A percentile compares a stretch with the other conserved stretches of the same genome.
phyloP scores from a whole-genome alignment of 768 basidiomycete species.

The Auricularia cornea region DNA sequence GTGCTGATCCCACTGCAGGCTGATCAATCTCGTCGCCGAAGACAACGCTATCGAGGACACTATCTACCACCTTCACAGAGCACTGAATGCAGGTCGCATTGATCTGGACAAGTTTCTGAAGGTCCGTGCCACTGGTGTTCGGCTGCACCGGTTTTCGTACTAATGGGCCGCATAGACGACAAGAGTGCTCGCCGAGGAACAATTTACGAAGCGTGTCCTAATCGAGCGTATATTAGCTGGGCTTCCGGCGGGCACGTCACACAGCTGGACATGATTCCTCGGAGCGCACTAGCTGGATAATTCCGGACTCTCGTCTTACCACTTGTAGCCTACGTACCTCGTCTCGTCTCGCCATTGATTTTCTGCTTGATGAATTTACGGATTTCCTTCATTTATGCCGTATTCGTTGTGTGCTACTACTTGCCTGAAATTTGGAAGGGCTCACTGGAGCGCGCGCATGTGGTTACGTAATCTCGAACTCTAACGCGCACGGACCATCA shows the following conservation, averaged over 20 bases:
- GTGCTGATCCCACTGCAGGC: constrained; percentile 46
- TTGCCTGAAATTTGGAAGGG: no score
- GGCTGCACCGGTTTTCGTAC: constrained; percentile 2
- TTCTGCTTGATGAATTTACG: no score
- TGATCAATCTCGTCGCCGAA: constrained; percentile 97
- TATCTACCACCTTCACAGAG: constrained; percentile 91
- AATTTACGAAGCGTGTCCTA: constrained; percentile 93
- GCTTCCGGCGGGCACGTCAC: constrained; percentile 13
- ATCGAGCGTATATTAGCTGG: constrained; percentile 70
- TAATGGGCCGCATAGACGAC: constrained; percentile 44
- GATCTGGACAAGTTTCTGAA: constrained; percentile 93
- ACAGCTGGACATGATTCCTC: background rate
- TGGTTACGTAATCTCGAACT: no score
- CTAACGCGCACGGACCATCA: background rate
- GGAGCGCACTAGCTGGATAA: background rate
- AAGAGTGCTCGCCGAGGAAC: constrained; percentile 85
- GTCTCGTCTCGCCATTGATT: no score
- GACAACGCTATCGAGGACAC: constrained; percentile 98
- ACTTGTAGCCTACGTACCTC: background rate
- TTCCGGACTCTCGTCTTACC: background rate
- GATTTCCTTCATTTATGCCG: no score
- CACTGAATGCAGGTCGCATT: constrained; percentile 81
- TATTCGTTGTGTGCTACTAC: no score
- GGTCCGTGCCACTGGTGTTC: constrained; percentile 38
- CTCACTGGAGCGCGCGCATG: no score